A percentile compares a stretch with the other conserved stretches of the same genome.
phyloP scores from a whole-genome alignment of 352 stramenopile species.

The Pythium pyrilobum region DNA sequence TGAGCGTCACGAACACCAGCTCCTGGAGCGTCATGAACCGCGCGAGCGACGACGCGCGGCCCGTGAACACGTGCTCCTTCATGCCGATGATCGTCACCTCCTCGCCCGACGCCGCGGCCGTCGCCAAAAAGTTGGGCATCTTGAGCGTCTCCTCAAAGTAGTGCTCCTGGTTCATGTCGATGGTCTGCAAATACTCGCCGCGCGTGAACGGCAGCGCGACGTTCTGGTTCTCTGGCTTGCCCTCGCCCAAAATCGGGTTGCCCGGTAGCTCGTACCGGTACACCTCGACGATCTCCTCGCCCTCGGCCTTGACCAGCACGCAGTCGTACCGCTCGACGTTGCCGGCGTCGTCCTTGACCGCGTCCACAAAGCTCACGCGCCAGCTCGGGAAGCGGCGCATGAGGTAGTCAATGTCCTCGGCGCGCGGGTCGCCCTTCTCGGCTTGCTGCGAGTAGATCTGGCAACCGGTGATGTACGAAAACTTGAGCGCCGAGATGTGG shows the following conservation, averaged over 20 bases:
- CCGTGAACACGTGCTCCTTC: constrained; percentile 88
- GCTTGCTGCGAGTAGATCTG: constrained; percentile 85
- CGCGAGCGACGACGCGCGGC: constrained; percentile 76
- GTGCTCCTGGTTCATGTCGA: constrained; percentile 91
- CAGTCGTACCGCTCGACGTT: constrained; percentile 52
- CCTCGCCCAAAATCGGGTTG: constrained; percentile 86
- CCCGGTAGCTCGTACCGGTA: constrained; percentile 85
- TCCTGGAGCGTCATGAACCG: constrained; percentile 88
- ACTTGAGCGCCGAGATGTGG: constrained; percentile 81
- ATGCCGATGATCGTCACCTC: constrained; percentile 85
- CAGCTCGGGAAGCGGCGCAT: constrained; percentile 87
- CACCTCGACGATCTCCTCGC: constrained; percentile 79
- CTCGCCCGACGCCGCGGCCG: constrained; percentile 40
- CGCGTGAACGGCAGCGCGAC: constrained; percentile 81
- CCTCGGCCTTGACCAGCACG: constrained; percentile 77
- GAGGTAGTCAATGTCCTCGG: constrained; percentile 86
- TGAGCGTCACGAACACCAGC: constrained; percentile 83
- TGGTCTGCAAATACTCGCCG: constrained; percentile 85
- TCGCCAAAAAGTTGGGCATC: constrained; percentile 85
- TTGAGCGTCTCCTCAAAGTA: constrained; percentile 87
- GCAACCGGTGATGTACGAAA: constrained; percentile 86
- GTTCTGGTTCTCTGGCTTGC: constrained; percentile 88
- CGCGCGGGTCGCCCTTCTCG: constrained; percentile 64
- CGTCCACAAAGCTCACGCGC: constrained; percentile 86
- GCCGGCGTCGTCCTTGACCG: constrained; percentile 40